Base-by-base conservation (phyloP, 2,329 filamentous ascomycete genomes). In the Drechslerella dactyloides region DNA sequence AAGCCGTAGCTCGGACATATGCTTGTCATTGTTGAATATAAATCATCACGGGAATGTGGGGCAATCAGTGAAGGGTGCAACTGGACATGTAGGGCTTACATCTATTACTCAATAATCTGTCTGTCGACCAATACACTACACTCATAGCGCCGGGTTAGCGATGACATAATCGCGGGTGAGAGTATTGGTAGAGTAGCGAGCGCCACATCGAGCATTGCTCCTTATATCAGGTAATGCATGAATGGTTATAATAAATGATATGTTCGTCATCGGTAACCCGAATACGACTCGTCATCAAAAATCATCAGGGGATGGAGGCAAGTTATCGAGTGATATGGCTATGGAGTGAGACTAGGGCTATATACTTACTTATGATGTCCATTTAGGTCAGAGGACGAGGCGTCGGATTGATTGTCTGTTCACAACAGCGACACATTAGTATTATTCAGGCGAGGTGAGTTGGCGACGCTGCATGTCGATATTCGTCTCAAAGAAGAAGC, bases 201-300 rank as follows among this genome's bases (percentile, higher is more conserved):
- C 56, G 69, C 15, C 30, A 21, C 35, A 48, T 33, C 63, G 56
- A 74, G 57, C 21, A 53, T 2, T 54, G 17, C 76, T 78, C 75
- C 76, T 75, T 76, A 75, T 50, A 15, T 82, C 81, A 82, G 84
- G 81, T 79, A 80, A 83, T 81, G 87, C 87, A 90, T 90, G 87
- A 90, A 90, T 90, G 87, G 87, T 87, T 85, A 81, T 81, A 83
- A 83, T 83, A 83, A 82, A 59, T 70, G 81, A 82, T 82, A 80
- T 83, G 88, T 82, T 89, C 87, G 84, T 85, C 87, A 90, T 86
- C 85, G 84, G 83, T 86, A 86, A 84, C 84, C 85, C 87, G 84
- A 79, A 87, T 90, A 87, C 86, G 87, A 90, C 87, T 90, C 87
- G 87, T 90, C 87, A 90, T 90, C 87, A 87, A 85, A 80, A 81